These are phyloP conservation scores for Aspergillus sp. DNA, from an alignment of 2,329 filamentous ascomycete genomes.

Conservation along the genomic window DNA sequence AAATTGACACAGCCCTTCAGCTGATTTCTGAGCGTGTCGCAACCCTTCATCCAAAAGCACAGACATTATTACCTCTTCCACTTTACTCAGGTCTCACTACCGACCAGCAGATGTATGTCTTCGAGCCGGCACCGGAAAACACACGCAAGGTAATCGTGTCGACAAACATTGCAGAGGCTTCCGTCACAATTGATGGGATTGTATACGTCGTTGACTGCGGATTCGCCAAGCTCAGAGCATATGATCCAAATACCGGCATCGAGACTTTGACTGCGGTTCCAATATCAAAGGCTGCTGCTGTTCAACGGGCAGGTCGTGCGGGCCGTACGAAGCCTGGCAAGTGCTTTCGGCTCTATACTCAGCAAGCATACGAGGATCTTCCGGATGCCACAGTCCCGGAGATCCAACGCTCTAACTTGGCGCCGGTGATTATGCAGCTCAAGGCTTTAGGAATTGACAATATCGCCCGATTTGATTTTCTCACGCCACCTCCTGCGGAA, in stretches of 20 bases:
- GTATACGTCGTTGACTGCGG: constrained; percentile 85
- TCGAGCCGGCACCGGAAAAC: constrained; percentile 71
- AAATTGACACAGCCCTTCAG: constrained; percentile 78
- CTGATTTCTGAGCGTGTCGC: constrained; percentile 64
- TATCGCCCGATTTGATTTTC: constrained; percentile 78
- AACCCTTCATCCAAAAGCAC: constrained; percentile 52
- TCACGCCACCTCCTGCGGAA: constrained; percentile 76
- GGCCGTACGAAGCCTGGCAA: constrained; percentile 86
- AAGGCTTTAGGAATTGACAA: constrained; percentile 96
- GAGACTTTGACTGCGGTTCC: constrained; percentile 76
- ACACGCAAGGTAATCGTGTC: constrained; percentile 86
- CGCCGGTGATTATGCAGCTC: constrained; percentile 78
- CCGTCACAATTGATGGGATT: constrained; percentile 86
- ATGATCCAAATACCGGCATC: constrained; percentile 75
- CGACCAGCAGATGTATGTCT: constrained; percentile 92
- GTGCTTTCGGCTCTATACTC: constrained; percentile 87
- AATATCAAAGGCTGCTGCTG: constrained; percentile 85
- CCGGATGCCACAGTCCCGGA: constrained; percentile 73
- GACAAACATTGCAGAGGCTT: constrained; percentile 95
- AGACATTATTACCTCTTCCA: constrained; percentile 61
- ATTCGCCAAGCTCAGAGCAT: constrained; percentile 82
- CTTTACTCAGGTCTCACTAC: constrained; percentile 83
- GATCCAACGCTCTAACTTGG: constrained; percentile 84
- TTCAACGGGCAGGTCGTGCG: constrained; percentile 80
- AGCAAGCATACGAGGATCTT: constrained; percentile 59